Percentiles rank a stretch among this genome's conserved stretches.
These are phyloP conservation scores for Akebia trifoliata DNA, from an alignment of 164 flowering plant genomes.

Conservation along the genomic window DNA sequence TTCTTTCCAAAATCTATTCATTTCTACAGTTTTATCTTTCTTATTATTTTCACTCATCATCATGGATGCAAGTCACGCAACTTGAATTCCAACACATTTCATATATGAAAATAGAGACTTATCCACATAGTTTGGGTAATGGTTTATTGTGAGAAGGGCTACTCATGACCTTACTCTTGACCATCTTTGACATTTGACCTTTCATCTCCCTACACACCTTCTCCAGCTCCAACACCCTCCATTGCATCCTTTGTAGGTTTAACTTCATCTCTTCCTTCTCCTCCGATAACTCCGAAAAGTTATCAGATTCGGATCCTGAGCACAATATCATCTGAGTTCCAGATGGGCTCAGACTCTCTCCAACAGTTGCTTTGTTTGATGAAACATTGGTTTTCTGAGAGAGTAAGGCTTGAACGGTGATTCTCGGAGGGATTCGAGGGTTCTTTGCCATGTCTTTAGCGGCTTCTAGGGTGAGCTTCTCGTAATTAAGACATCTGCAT, in stretches of 20 bases:
- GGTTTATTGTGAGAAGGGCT: conserved; percentile 20
- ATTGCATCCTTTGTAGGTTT: conserved; percentile 53
- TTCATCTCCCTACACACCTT: conserved; percentile 52
- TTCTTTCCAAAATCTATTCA: no score
- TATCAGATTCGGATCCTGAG: conserved; percentile 6
- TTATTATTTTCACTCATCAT: no score
- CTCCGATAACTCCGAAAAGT: conserved; percentile 11
- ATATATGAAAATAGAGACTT: background rate
- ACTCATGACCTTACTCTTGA: conserved; percentile 12
- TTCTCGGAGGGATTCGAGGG: conserved; percentile 62
- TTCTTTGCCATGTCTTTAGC: conserved; percentile 81
- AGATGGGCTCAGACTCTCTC: conserved; percentile 11
- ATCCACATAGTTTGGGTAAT: conserved; percentile 23
- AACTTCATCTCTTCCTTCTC: conserved; percentile 41
- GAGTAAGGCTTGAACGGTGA: conserved; percentile 60
- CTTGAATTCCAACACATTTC: no score
- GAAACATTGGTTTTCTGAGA: conserved; percentile 42
- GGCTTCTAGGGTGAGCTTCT: conserved; percentile 66
- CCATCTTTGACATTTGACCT: conserved; percentile 48
- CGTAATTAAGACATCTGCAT: conserved; percentile 68
- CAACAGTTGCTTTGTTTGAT: conserved; percentile 9
- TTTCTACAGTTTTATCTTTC: no score
- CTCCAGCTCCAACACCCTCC: conserved; percentile 62
- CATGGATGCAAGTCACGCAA: no score
- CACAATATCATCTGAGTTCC: conserved; percentile 16